These are phyloP conservation scores for Phytophthora lateralis DNA, from an alignment of 352 stramenopile genomes.

Conservation along the genomic window DNA sequence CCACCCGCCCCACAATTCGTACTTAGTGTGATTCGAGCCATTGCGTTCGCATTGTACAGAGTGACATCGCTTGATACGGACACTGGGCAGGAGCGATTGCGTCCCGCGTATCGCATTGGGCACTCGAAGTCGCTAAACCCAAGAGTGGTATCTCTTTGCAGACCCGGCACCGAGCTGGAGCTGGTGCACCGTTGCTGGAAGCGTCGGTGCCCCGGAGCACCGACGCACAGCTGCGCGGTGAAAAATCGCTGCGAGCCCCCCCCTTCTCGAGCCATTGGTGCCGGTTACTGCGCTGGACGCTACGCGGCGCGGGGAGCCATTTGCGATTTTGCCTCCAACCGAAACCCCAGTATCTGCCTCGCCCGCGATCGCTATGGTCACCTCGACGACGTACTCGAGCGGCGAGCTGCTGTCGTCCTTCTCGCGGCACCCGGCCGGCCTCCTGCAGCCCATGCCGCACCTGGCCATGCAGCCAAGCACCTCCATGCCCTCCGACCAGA, in stretches of 20 bases:
- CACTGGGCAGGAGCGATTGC: neutral
- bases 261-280: constrained; percentile 3
- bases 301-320: constrained; percentile 21
- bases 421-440: constrained; percentile 19
- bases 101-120: constrained; percentile 2
- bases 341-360: constrained; percentile 3
- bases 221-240: constrained; percentile 13
- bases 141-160: constrained; percentile 1
- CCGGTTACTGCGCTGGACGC: neutral
- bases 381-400: constrained; percentile 35
- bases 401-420: constrained; percentile 38
- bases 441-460: constrained; percentile 22
- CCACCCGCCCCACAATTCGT: neutral
- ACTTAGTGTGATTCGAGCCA: neutral
- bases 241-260: constrained; percentile 18
- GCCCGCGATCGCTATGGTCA: constrained; percentile 24
- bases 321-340: constrained; percentile 38
- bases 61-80: neutral
- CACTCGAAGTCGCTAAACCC: constrained; percentile 7
- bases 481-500: constrained; percentile 12
- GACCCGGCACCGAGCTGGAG: constrained; percentile 11
- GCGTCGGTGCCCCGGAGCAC: neutral
- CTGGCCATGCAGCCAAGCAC: constrained; percentile 16
- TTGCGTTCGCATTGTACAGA: constrained; percentile 1
- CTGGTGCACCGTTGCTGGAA: constrained; percentile 25